A percentile compares a stretch with the other conserved stretches of the same genome.
Evolutionary conservation across 805 yeast species (phyloP).

Genomic region (Komagataella pseudopastoris): DNA sequence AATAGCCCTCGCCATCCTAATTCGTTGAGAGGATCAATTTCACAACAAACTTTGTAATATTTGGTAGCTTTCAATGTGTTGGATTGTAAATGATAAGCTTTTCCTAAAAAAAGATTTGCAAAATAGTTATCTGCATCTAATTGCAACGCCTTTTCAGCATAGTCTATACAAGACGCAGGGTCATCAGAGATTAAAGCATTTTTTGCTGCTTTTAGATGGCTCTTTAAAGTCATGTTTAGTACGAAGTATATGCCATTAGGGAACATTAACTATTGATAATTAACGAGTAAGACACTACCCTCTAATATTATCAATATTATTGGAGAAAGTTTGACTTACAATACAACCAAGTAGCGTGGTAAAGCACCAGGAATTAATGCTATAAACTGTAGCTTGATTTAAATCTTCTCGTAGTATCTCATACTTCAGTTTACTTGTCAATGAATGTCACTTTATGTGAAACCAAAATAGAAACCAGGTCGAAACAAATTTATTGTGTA

Average conservation of each 20-base stretch:
- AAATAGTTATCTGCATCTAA: slow-evolving; percentile 44
- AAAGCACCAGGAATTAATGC: too few relatives aligned
- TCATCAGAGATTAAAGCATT: slow-evolving; percentile 40
- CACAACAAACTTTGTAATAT: slow-evolving; percentile 35
- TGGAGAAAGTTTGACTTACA: too few relatives aligned
- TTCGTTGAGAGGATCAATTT: slow-evolving; percentile 33
- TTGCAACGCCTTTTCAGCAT: slow-evolving; percentile 40
- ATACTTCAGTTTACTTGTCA: not conserved
- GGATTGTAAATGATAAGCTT: slow-evolving; percentile 37
- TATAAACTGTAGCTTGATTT: too few relatives aligned
- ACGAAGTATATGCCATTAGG: not conserved
- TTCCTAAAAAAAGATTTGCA: slow-evolving; percentile 64
- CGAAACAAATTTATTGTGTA: not conserved
- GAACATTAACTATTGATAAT: too few relatives aligned
- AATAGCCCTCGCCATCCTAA: slow-evolving; percentile 78
- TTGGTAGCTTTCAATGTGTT: slow-evolving; percentile 23
- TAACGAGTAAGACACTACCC: not conserved
- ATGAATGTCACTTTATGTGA: not conserved
- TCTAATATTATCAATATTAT: too few relatives aligned
- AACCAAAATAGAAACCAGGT: not conserved
- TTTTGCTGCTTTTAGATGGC: slow-evolving; percentile 32
- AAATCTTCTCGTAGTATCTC: not conserved
- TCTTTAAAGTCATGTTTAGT: slow-evolving; percentile 4
- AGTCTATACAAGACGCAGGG: slow-evolving; percentile 46
- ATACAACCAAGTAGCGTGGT: too few relatives aligned